Conservation (phyloP, 1,139 yeast genomes). For the Ashbya aceris region DNA sequence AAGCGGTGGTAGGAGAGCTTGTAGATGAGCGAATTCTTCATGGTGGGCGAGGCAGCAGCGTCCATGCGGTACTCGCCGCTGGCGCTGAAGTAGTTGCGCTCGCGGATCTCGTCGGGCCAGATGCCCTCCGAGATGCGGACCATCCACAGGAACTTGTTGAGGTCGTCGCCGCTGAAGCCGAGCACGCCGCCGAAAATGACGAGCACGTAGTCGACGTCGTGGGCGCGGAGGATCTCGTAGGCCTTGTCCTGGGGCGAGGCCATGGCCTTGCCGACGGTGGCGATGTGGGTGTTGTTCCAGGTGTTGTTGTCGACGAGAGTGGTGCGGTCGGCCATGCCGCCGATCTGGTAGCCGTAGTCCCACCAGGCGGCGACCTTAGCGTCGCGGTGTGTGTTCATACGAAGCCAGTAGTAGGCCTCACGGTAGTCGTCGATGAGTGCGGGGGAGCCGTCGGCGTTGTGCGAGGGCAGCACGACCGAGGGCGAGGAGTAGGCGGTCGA, state of each 20-base stretch:
- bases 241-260: conserved; percentile 80
- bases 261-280: conserved; percentile 99
- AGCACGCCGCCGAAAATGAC: conserved; percentile 90
- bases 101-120: conserved; percentile 96
- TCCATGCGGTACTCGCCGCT: conserved; percentile 87
- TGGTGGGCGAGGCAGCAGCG: conserved; percentile 65
- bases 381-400: conserved; percentile 96
- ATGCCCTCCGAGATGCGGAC: conserved; percentile 97
- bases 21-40: conserved; percentile 88
- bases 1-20: conserved; percentile 90
- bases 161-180: conserved; percentile 94
- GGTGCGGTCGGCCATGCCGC: conserved; percentile 99
- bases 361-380: conserved; percentile 98
- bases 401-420: conserved; percentile 98
- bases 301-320: conserved; percentile 98
- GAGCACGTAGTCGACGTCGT: conserved; percentile 91
- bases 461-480: conserved; percentile 85
- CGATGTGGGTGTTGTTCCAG: conserved; percentile 99
- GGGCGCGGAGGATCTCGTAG: conserved; percentile 77
- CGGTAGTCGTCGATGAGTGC: conserved; percentile 91
- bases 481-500: conserved; percentile 95
- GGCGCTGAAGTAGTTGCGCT: conserved; percentile 73
- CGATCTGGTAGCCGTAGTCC: conserved; percentile 99
- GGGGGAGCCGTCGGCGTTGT: conserved; percentile 74
- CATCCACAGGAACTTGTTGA: conserved; percentile 98